Base-by-base conservation (phyloP, 345 rosid genomes). In the Turnera subulata region DNA sequence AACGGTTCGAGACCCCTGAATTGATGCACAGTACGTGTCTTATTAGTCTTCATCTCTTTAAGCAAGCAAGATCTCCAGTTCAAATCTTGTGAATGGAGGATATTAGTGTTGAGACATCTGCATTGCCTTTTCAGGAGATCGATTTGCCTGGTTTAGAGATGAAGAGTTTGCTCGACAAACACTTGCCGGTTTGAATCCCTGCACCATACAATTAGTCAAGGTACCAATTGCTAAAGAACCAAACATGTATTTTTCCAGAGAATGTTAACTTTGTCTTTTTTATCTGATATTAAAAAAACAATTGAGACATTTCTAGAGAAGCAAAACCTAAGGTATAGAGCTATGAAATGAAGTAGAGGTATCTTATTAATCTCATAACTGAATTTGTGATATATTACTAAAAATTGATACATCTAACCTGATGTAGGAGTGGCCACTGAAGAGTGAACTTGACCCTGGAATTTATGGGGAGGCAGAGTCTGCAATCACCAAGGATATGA, bases 101-200 rank as follows among this genome's bases (percentile, higher is more conserved):
- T n/a, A n/a, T n/a, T n/a, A n/a, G n/a, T n/a, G n/a, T n/a, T n/a
- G n/a, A n/a, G n/a, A n/a, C n/a, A n/a, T n/a, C n/a, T n/a, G n/a
- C n/a, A n/a, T n/a, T n/a, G n/a, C n/a, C n/a, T n/a, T n/a, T n/a
- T n/a, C 73, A 91, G 96, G 88, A 73, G 85, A 85, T 54, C 73
- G 65, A 51, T 91, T 84, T 53, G 80, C 81, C 64, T 88, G 97
- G 97, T 55, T 82, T 4, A 68, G 81, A 50, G 96, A 91, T 51
- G 89, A 88, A 12, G 96, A 88, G 59, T 91, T 88, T 21, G 84
- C 73, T 46, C 81, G 96, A 6, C 88, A 91, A 56, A 78, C 85
- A 33, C 85, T 91, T 42, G 80, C 95, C 14, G 95, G 98, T 37
- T 80, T 91, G 25, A 85, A 91, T 32, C 96, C 98, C 4, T 72